phyloP scores from a whole-genome alignment of 2,329 filamentous ascomycete genomes.

The Amauroascus verrucosus region DNA sequence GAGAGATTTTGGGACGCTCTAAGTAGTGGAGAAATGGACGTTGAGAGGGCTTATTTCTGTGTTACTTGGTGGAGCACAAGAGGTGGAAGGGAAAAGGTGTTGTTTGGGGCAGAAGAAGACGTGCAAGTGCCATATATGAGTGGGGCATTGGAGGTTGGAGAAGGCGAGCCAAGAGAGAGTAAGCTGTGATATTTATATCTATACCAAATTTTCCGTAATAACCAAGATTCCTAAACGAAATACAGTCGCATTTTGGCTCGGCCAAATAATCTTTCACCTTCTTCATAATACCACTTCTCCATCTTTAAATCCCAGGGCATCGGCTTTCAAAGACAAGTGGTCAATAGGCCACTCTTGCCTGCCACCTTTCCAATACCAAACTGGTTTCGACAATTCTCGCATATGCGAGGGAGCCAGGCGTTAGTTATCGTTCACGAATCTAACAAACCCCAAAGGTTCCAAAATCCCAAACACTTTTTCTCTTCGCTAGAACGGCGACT shows the following conservation, averaged over 20 bases:
- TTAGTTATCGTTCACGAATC: not conserved
- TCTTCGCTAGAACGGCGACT: not conserved
- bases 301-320: not conserved
- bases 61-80: slow-evolving; percentile 76
- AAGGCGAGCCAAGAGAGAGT: slow-evolving; percentile 25
- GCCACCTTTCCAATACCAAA: not conserved
- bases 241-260: not conserved
- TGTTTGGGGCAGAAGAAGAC: slow-evolving; percentile 36
- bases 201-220: not conserved
- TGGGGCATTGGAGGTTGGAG: slow-evolving; percentile 39
- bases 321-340: too few relatives aligned
- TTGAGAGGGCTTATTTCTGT: slow-evolving; percentile 66
- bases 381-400: not conserved
- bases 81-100: slow-evolving; percentile 48
- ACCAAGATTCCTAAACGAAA: not conserved
- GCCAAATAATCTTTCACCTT: not conserved
- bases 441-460: slow-evolving; percentile 4
- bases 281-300: not conserved
- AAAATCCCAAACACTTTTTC: not conserved
- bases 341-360: not conserved
- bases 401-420: not conserved
- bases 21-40: slow-evolving; percentile 75
- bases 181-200: slow-evolving; percentile 36
- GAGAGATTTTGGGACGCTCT: slow-evolving; percentile 70
- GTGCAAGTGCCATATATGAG: slow-evolving; percentile 43